Evolutionary conservation across 345 rosid species (phyloP).

Genomic region (Psidium friedrichsthalianum): DNA sequence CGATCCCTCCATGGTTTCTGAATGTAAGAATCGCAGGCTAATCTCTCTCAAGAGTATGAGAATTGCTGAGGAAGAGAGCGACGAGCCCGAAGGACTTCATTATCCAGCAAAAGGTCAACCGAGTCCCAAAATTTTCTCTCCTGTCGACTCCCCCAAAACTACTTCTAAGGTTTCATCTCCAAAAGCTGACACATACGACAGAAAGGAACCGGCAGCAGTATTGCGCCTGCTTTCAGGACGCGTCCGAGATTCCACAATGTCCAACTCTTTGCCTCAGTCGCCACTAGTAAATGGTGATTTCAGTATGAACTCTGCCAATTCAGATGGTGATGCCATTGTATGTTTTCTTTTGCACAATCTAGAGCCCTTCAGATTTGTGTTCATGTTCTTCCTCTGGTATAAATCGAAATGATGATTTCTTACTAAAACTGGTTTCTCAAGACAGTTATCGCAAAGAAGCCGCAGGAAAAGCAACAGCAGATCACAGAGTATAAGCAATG

Average conservation of each 20-base stretch:
- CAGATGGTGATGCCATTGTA: constrained; percentile 25
- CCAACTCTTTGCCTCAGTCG: constrained; percentile 21
- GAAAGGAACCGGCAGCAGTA: constrained; percentile 13
- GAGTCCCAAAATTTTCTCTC: constrained; percentile 19
- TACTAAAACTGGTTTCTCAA: constrained; percentile 6
- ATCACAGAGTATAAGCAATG: constrained; percentile 14
- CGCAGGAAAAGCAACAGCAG: constrained; percentile 8
- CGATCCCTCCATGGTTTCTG: constrained; percentile 15
- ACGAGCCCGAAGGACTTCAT: neutral
- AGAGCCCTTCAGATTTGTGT: neutral
- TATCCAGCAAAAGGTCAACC: constrained; percentile 1
- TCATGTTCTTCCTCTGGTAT: neutral
- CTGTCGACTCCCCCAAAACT: constrained; percentile 23
- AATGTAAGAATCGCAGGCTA: constrained; percentile 4
- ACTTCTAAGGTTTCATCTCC: constrained; percentile 23
- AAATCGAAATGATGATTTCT: neutral
- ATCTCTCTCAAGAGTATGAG: constrained; percentile 8
- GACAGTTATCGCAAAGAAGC: constrained; percentile 9
- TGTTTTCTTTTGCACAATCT: neutral
- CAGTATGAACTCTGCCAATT: constrained; percentile 26
- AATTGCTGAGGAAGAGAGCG: constrained; percentile 3
- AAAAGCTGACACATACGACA: constrained; percentile 5
- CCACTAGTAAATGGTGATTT: constrained; percentile 10
- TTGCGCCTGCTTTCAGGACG: constrained; percentile 23
- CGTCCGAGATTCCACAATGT: constrained; percentile 6